Percentiles rank a stretch among this genome's conserved stretches.
phyloP scores from a whole-genome alignment of 768 basidiomycete species.

The Xanthoconium purpureum region DNA sequence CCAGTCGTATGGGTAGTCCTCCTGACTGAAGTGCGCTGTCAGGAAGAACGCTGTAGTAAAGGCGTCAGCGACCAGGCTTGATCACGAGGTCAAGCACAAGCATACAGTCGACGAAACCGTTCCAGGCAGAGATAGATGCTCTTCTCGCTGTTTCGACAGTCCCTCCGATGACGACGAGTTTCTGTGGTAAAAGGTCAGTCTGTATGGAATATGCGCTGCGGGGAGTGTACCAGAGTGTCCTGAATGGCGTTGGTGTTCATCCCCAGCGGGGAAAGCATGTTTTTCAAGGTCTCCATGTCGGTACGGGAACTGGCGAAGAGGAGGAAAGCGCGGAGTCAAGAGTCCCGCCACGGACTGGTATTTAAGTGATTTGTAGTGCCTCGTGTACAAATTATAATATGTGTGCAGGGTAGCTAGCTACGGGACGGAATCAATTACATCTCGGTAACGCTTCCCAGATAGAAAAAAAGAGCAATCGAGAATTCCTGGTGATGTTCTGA shows the following conservation, averaged over 20 bases:
- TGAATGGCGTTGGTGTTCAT: slow-evolving; percentile 69
- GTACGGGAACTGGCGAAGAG: slow-evolving; percentile 31
- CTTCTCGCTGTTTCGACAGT: slow-evolving; percentile 84
- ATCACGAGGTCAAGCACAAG: neutral
- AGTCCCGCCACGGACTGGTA: slow-evolving; percentile 33
- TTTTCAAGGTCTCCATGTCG: slow-evolving; percentile 69
- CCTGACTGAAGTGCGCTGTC: slow-evolving; percentile 84
- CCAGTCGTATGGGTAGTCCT: slow-evolving; percentile 88
- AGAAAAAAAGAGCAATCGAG: slow-evolving; percentile 19
- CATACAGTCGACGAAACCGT: slow-evolving; percentile 82
- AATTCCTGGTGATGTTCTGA: slow-evolving; percentile 16
- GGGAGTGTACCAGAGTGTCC: slow-evolving; percentile 62
- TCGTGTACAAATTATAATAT: slow-evolving; percentile 28
- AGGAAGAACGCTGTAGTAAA: slow-evolving; percentile 70
- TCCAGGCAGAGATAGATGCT: slow-evolving; percentile 82
- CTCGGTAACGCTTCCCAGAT: slow-evolving; percentile 30
- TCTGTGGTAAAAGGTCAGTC: slow-evolving; percentile 40
- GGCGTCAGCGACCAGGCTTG: slow-evolving; percentile 6
- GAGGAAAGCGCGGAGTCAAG: slow-evolving; percentile 32
- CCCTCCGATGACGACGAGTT: slow-evolving; percentile 87
- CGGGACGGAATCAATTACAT: slow-evolving; percentile 31
- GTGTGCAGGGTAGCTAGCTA: slow-evolving; percentile 26
- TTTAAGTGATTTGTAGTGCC: slow-evolving; percentile 36
- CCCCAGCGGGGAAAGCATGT: slow-evolving; percentile 65
- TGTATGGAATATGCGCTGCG: neutral